Evolutionary conservation across 495 filamentous ascomycete species (phyloP).

Genomic region (Penicillium simplicissimum): DNA sequence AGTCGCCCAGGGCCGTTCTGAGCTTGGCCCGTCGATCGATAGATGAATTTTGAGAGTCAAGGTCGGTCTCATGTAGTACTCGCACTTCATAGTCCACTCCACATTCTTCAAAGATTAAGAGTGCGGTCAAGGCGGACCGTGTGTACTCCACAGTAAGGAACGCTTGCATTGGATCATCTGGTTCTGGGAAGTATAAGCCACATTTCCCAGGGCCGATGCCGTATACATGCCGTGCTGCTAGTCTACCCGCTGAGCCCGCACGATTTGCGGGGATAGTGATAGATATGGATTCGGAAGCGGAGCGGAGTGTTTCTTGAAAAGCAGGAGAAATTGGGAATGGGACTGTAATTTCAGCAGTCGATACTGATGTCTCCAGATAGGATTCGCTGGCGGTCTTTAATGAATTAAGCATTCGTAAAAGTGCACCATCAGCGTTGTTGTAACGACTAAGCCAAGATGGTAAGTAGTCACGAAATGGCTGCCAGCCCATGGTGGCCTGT

Average conservation of each 20-base stretch:
- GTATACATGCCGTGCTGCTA: background rate
- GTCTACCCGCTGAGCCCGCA: background rate
- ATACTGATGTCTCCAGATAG: background rate
- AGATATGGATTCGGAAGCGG: background rate
- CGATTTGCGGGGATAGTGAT: background rate
- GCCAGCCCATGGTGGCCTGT: background rate
- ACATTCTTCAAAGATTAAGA: background rate
- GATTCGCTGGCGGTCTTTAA: background rate
- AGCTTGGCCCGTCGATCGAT: background rate
- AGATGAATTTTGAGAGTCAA: background rate
- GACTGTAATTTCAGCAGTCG: slow-evolving; percentile 1
- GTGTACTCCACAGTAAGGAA: slow-evolving; percentile 3
- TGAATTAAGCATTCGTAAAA: background rate
- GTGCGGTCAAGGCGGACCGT: slow-evolving; percentile 4
- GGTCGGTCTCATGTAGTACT: background rate
- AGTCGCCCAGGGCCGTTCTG: background rate
- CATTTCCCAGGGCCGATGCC: background rate
- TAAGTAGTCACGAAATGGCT: background rate
- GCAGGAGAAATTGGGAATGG: background rate
- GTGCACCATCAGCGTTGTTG: background rate
- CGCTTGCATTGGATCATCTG: background rate
- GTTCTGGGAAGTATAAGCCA: background rate
- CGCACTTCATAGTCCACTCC: background rate
- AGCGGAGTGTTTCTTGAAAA: background rate
- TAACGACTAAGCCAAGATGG: background rate